Base-by-base conservation (phyloP, 164 flowering plant species). In the Chimonanthus praecox region DNA sequence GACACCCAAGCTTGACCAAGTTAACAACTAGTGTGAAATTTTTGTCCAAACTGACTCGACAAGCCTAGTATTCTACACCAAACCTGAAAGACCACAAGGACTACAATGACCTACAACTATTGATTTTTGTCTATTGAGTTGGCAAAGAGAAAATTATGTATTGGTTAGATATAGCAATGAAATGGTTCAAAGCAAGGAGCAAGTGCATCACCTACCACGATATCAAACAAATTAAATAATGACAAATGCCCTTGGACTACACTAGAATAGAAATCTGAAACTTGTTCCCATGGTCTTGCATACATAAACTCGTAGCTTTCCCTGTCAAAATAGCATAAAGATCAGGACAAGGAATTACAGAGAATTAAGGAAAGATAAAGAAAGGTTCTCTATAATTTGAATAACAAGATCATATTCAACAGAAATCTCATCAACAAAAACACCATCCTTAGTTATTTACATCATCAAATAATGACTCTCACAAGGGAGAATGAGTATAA, bases 271-370 rank as follows among this genome's bases (percentile, higher is more conserved):
- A 95, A 95, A 78, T 85, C 84, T 72, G 74, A 69, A 21, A 95
- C 92, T 21, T 77, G 76, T 54, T 87, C 78, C 98, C 99, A 95
- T 5, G 94, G 90, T 76, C 88, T 88, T 2, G 58, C 76, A 73
- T 86, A 83, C 99, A 95, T 95, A 80, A 87, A 92, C 65, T 83
- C 61, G 68, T 80, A 85, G 79, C 88, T 82, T 78, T 92, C 96
- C 85, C 95, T 92, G 80, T 67, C 74, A 68, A 74, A 76, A 50
- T 3, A 58, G 15, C 4, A 51, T 51, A 15, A 51, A 51, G 58
- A 8, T 51, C 13, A 51, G 58, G 58, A 13, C 8, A 51, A 51
- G 58, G 33, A 33, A 33, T 33, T 43, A 74, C 0, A 46, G 7
- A 16, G 18, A 44, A 11, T 15, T 33, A 60, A 21, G n/a, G 43